A percentile compares a stretch with the other conserved stretches of the same genome.
phyloP scores from a whole-genome alignment of 306 rosid species.

The Cucumis melo region DNA sequence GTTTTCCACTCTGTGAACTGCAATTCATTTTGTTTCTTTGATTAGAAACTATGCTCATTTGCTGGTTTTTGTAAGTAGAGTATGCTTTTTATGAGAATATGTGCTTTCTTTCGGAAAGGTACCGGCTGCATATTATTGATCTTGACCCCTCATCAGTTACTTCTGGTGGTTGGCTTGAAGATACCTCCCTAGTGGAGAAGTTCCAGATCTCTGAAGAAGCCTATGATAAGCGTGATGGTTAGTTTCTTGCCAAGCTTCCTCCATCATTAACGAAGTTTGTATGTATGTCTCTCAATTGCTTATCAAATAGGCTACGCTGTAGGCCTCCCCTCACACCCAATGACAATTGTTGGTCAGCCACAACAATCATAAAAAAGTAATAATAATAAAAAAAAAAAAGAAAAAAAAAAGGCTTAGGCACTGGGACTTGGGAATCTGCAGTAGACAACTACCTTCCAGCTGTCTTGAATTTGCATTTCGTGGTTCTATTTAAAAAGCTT shows the following conservation, averaged over 20 bases:
- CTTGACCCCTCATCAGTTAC: constrained; percentile 80
- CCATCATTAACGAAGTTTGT: neutral
- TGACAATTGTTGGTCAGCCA: neutral
- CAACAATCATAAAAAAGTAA: too few relatives aligned
- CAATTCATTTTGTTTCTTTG: neutral
- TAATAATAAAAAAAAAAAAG: too few relatives aligned
- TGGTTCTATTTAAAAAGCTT: neutral
- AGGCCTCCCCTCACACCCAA: neutral
- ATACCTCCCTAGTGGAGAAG: constrained; percentile 83
- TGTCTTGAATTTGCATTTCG: neutral
- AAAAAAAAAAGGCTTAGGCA: neutral
- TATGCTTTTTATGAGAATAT: neutral
- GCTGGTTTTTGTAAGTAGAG: neutral
- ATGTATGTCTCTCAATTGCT: neutral
- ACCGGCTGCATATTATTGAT: constrained; percentile 63
- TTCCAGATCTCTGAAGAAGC: constrained; percentile 76
- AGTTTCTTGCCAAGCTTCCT: neutral
- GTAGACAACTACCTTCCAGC: neutral
- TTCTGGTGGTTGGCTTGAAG: constrained; percentile 95
- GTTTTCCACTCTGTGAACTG: neutral
- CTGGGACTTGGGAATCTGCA: neutral
- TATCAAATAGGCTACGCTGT: neutral
- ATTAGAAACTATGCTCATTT: neutral
- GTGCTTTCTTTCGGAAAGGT: constrained; percentile 28
- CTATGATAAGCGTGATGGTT: constrained; percentile 63